A percentile compares a stretch with the other conserved stretches of the same genome.
Conservation (phyloP, 495 filamentous ascomycete species). For the Cercophora sp. region DNA sequence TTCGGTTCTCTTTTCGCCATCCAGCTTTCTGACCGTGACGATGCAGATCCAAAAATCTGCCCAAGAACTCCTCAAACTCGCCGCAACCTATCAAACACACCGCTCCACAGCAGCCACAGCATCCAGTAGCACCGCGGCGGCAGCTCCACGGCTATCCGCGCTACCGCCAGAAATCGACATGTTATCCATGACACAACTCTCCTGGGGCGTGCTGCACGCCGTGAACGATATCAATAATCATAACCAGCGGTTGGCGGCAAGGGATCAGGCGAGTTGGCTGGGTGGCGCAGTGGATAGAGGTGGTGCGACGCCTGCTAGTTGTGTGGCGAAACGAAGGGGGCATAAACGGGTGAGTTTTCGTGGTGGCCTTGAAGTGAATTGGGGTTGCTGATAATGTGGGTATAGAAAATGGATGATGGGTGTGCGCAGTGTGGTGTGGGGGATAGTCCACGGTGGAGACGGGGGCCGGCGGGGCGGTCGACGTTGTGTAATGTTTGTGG, state of each 20-base stretch:
- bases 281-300: no score
- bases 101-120: not conserved
- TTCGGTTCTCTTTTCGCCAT: no score
- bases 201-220: constrained; percentile 17
- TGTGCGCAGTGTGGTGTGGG: constrained; percentile 12
- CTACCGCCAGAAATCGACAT: constrained; percentile 20
- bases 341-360: no score
- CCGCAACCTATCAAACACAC: constrained; percentile 11
- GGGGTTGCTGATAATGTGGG: not conserved
- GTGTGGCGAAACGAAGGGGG: no score
- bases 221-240: constrained; percentile 18
- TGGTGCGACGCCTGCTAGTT: no score
- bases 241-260: constrained; percentile 1
- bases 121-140: no score
- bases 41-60: constrained; percentile 12
- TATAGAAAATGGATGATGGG: not conserved
- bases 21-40: not conserved
- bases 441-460: constrained; percentile 16
- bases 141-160: not conserved
- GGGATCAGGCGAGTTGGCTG: not conserved
- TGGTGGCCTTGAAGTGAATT: no score
- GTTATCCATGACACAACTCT: constrained; percentile 19
- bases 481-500: constrained; percentile 24
- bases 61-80: constrained; percentile 17
- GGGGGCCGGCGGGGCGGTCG: constrained; percentile 15